A percentile compares a stretch with the other conserved stretches of the same genome.
Conservation (phyloP, 331 rosid genomes). For the Rosa hybrid region DNA sequence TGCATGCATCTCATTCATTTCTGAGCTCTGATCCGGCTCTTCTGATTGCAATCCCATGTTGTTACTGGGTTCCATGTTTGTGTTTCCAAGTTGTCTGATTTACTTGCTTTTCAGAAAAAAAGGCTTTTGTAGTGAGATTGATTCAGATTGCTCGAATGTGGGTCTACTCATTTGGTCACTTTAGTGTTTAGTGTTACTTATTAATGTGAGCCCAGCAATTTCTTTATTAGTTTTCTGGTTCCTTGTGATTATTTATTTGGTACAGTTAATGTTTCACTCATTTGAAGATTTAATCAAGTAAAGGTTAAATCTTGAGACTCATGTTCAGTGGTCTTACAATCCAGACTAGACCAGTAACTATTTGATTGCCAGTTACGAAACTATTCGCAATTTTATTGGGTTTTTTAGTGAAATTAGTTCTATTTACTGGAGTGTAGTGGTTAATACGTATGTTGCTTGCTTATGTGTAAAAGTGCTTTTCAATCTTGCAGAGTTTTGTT, state of each 20-base stretch:
- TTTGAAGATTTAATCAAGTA: background rate
- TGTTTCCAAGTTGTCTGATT: background rate
- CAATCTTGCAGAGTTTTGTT: slow-evolving; percentile 22
- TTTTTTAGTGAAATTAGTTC: background rate
- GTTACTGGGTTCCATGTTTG: slow-evolving; percentile 12
- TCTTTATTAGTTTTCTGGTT: background rate
- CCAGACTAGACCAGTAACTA: background rate
- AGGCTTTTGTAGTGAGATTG: background rate
- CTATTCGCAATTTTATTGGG: background rate
- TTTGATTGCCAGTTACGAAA: background rate
- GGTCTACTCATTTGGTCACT: background rate
- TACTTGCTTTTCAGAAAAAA: background rate
- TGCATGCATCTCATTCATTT: background rate
- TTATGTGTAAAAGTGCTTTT: slow-evolving; percentile 3
- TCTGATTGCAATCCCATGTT: background rate
- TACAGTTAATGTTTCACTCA: background rate
- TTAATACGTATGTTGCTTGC: background rate
- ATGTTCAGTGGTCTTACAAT: background rate
- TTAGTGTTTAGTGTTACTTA: background rate
- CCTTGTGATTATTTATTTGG: background rate
- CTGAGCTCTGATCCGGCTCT: slow-evolving; percentile 1
- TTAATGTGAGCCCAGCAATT: background rate
- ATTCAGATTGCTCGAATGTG: background rate
- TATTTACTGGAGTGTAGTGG: background rate
- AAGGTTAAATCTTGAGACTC: background rate